Base-by-base conservation (phyloP, 2,329 filamentous ascomycete genomes). In the Penicillium hesseltinei region DNA sequence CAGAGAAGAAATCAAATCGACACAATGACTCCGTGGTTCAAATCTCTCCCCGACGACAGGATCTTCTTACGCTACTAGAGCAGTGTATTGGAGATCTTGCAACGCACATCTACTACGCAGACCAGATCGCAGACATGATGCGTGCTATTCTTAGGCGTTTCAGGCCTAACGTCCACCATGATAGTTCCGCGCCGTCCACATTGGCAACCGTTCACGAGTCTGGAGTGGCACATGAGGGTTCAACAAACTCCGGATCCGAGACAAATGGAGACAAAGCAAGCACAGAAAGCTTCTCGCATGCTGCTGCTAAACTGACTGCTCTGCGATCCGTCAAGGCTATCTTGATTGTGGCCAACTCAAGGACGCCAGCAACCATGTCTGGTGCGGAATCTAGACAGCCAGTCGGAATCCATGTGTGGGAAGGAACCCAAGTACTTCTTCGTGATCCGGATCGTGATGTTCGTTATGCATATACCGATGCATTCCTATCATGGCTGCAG, bases 71-170 rank as follows among this genome's bases (percentile, higher is more conserved):
- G 35, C 84, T 87, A 33, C 82, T 97, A 17, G 88, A 94, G 71
- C 82, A 84, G 64, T 96, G 91, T 75, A 92, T 97, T 60, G 91
- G 91, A n/a, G 86, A 92, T 71, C 80, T 99, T 29, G 92, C 92
- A 2, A 96, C 91, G 0, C 94, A 99, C 70, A 88, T 97, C 33
- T 99, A 99, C 78, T 99, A 99, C 72, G 90, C 90, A 2, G 93
- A 97, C 66, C 94, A 99, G 74, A 91, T 97, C 54, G 87, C 90
- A 1, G 94, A 99, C 74, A 97, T 97, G 91, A 86, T 97, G 51
- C 84, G 87, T 21, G 86, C 91, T 0, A 88, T 97, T 44, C 78
- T 97, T 17, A 78, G 84, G 31, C 88, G 91, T 21, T 81, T 97
- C 31, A 94, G 90, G 73, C 90, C 92, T 3, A 77, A 79, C 11